A percentile compares a stretch with the other conserved stretches of the same genome.
phyloP scores from a whole-genome alignment of 306 rosid genomes.

The Abrus precatorius region DNA sequence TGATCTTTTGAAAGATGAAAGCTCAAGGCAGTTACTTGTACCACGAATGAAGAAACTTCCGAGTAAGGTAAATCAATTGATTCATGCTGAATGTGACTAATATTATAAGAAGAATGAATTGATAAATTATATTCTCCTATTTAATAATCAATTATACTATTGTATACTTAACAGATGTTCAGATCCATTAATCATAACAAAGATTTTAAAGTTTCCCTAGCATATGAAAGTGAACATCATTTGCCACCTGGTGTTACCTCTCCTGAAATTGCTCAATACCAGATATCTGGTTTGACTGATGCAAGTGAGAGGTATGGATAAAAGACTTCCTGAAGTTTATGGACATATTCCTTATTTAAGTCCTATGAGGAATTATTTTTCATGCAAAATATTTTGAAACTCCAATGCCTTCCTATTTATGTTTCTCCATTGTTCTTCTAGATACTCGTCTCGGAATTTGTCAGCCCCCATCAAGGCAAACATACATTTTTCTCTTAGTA shows the following conservation, averaged over 20 bases:
- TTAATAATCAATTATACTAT: constrained; percentile 41
- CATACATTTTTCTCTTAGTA: constrained; percentile 89
- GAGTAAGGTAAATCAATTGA: constrained; percentile 71
- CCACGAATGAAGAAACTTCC: constrained; percentile 92
- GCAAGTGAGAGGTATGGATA: constrained; percentile 84
- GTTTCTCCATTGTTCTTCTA: constrained; percentile 46
- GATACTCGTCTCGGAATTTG: constrained; percentile 88
- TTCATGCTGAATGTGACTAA: constrained; percentile 45
- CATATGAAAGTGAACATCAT: constrained; percentile 79
- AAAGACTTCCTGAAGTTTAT: constrained; percentile 26
- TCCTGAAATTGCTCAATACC: constrained; percentile 74
- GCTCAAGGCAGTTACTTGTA: constrained; percentile 81
- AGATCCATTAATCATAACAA: constrained; percentile 80
- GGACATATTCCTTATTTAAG: constrained; percentile 46
- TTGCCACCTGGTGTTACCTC: constrained; percentile 85
- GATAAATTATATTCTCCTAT: constrained; percentile 17
- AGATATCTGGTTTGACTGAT: constrained; percentile 84
- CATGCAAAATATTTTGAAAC: constrained; percentile 26
- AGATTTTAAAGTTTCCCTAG: constrained; percentile 89
- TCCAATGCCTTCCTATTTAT: constrained; percentile 45
- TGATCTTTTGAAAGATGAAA: constrained; percentile 77
- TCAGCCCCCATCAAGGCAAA: constrained; percentile 90
- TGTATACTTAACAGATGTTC: constrained; percentile 70
- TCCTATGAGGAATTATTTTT: constrained; percentile 21
- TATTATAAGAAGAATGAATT: constrained; percentile 41